Conservation (phyloP, 345 rosid genomes). For the Stellera chamaejasme region DNA sequence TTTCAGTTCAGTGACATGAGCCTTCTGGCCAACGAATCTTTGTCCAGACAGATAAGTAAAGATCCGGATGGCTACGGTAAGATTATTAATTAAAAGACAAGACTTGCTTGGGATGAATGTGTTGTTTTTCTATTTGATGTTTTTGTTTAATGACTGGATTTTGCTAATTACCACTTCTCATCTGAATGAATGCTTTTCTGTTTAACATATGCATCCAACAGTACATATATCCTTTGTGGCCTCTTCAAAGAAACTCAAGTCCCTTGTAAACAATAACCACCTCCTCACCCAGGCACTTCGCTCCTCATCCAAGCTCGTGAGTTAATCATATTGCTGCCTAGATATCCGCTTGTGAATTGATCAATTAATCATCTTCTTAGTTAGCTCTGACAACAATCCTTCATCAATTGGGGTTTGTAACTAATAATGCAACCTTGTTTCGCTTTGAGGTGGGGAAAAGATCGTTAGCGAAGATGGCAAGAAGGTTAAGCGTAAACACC, state of each 20-base stretch:
- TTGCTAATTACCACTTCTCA: too few relatives aligned
- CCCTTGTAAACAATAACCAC: conserved; percentile 50
- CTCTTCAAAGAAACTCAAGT: conserved; percentile 79
- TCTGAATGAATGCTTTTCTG: not conserved
- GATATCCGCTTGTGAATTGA: too few relatives aligned
- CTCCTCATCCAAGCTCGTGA: conserved; percentile 82
- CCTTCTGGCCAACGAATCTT: conserved; percentile 80
- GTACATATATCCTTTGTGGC: conserved; percentile 67
- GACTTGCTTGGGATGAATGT: too few relatives aligned
- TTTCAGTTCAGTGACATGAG: conserved; percentile 89
- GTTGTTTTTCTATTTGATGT: too few relatives aligned
- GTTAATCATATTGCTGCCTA: conserved; percentile 11
- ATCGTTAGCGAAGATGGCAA: conserved; percentile 67
- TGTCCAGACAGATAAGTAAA: conserved; percentile 71
- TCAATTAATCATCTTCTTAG: too few relatives aligned
- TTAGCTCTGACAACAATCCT: too few relatives aligned
- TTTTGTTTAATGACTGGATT: not conserved
- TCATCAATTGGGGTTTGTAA: not conserved
- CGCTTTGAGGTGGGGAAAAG: conserved; percentile 21
- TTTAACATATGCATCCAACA: conserved; percentile 11
- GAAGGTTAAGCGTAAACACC: conserved; percentile 62
- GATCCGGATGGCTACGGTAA: conserved; percentile 93
- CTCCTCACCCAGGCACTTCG: conserved; percentile 63
- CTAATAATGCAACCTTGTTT: not conserved
- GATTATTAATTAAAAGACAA: conserved; percentile 4